phyloP scores from a whole-genome alignment of 2,329 filamentous ascomycete genomes.

The Ophiobolus disseminans region DNA sequence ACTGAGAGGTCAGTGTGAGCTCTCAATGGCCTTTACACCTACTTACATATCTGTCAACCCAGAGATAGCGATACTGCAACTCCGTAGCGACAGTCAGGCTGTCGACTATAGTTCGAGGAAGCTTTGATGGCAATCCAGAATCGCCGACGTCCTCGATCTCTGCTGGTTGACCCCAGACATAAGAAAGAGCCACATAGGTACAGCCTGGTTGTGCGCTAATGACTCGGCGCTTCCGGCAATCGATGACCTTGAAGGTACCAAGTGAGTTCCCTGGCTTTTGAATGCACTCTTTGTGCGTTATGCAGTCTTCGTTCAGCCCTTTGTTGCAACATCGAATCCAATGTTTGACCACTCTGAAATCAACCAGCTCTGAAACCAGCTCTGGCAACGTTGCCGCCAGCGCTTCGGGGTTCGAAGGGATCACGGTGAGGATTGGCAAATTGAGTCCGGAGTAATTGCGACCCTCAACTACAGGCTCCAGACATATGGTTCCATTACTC shows the following conservation, averaged over 20 bases:
- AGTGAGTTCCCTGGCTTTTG: not conserved
- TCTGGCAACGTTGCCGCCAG: no score
- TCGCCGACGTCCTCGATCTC: not conserved
- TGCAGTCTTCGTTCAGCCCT: not conserved
- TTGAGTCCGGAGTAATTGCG: no score
- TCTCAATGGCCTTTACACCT: not conserved
- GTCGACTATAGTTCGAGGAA: not conserved
- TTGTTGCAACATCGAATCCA: no score
- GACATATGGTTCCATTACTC: not conserved
- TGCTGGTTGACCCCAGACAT: constrained; percentile 1
- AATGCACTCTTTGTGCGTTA: not conserved
- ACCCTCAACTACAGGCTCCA: no score
- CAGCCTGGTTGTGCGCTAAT: not conserved
- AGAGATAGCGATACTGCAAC: not conserved
- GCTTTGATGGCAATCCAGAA: not conserved
- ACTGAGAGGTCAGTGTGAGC: not conserved
- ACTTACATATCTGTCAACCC: not conserved
- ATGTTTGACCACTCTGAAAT: no score
- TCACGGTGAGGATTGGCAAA: no score
- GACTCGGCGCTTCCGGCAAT: not conserved
- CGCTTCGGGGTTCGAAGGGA: no score
- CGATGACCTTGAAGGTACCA: not conserved
- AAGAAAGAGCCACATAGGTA: not conserved
- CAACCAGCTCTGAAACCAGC: no score
- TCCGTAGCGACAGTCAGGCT: not conserved